Percentiles rank a stretch among this genome's conserved stretches.
Conservation (phyloP, 805 yeast genomes). For the Candida chilensis region DNA sequence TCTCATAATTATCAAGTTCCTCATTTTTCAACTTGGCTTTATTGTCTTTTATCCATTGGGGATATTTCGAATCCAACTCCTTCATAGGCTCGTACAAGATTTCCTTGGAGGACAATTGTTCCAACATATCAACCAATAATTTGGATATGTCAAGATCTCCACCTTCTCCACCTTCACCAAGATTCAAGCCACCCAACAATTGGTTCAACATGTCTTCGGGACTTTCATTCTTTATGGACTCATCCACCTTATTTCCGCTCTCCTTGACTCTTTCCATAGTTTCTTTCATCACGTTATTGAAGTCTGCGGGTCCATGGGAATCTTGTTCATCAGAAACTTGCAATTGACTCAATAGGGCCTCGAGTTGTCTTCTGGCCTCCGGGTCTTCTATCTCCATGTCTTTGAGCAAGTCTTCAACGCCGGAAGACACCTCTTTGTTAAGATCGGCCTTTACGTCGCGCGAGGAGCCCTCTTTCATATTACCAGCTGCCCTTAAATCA, state of each 20-base stretch:
- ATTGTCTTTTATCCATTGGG: constrained; percentile 56
- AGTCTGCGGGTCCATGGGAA: constrained; percentile 25
- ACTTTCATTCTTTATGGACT: constrained; percentile 39
- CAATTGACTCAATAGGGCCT: constrained; percentile 24
- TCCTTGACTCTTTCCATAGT: constrained; percentile 76
- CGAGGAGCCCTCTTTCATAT: too few relatives aligned
- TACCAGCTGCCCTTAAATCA: too few relatives aligned
- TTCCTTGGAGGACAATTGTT: constrained; percentile 76
- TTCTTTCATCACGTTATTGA: constrained; percentile 69
- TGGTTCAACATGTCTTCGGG: constrained; percentile 54
- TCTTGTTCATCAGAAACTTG: constrained; percentile 9
- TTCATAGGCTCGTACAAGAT: constrained; percentile 84
- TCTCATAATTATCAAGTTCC: constrained; percentile 43
- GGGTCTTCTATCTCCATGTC: constrained; percentile 44
- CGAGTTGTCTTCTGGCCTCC: constrained; percentile 41
- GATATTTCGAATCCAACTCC: constrained; percentile 67
- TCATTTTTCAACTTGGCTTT: constrained; percentile 29
- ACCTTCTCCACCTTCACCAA: constrained; percentile 23
- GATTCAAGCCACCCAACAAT: constrained; percentile 38
- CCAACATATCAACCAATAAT: constrained; percentile 63
- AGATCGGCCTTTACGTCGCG: too few relatives aligned
- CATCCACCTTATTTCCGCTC: constrained; percentile 65
- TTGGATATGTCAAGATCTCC: constrained; percentile 53
- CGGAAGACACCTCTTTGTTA: too few relatives aligned
- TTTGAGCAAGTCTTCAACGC: constrained; percentile 31